Evolutionary conservation across 2,329 filamentous ascomycete genomes (phyloP), one percentile per base, ranked within the genome.

Genomic region (Penicillium sumatraense): DNA sequence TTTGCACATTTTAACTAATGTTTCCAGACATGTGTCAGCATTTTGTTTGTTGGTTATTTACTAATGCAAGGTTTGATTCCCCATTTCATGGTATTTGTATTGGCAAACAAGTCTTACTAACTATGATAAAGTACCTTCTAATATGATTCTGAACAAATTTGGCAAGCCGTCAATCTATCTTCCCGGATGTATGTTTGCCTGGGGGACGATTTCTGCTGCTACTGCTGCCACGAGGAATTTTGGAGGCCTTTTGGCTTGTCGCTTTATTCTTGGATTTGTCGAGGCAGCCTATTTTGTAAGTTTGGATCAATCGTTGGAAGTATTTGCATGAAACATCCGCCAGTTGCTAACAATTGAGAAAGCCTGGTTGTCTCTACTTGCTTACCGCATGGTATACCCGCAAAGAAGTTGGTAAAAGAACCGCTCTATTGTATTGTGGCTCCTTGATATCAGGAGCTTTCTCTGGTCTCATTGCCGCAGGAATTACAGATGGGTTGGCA

Each of bases 371-470:
- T 9, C 59, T 79, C 0, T 78, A 73, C 50, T 73, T 69, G 35
- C 56, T 78, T 14, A 55, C 53, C 24, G 60, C 60, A 8, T 64
- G 62, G 62, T 64, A 64, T 18, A 64, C 62, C 3, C 56, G 62
- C 18, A 64, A 64, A 38, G 62, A 64, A 38, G 33, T 64, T 10
- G 75, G 76, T 0, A 70, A 76, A 36, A 70, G 80, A 6, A 80
- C 80, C 26, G 76, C 79, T 1, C 74, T 76, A 53, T 75, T 81
- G 35, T 82, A 80, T 69, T 85, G 86, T 0, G 89, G 88, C 0
- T 85, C 86, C 0, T 77, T 91, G 24, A 82, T 91, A 18, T 88
- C 86, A 1, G 87, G 88, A 4, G 88, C 89, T 1, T 91, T 91
- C 65, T 89, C 87, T 0, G 88, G 87, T 2, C 72, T 87, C 8